Conservation (phyloP, 768 basidiomycete species). For the Lentinus brumalis region DNA sequence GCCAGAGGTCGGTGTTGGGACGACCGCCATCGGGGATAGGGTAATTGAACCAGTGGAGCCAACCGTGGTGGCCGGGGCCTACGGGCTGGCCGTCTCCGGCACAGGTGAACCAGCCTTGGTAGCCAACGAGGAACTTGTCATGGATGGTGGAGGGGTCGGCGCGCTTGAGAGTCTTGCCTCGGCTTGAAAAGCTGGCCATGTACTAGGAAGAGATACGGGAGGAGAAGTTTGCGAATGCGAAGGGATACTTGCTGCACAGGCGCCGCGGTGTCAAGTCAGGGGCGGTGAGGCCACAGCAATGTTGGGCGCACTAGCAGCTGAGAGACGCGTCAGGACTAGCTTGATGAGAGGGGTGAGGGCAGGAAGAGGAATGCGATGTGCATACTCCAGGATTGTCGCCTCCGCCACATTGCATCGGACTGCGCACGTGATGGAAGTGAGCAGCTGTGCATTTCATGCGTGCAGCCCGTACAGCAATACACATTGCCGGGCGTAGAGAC, state of each 20-base stretch:
- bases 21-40: slow-evolving; percentile 70
- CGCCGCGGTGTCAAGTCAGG: background rate
- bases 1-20: slow-evolving; percentile 79
- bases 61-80: slow-evolving; percentile 76
- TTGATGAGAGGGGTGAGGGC: background rate
- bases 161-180: slow-evolving; percentile 35
- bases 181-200: slow-evolving; percentile 8
- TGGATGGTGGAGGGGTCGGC: slow-evolving; percentile 75
- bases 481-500: background rate
- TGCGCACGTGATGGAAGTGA: background rate
- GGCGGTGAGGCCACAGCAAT: background rate
- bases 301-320: background rate
- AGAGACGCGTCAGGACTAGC: background rate
- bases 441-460: background rate
- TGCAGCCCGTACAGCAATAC: background rate
- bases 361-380: background rate
- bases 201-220: background rate
- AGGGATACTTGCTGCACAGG: background rate
- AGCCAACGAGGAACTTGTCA: slow-evolving; percentile 82
- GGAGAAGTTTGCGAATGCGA: background rate
- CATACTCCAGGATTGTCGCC: background rate
- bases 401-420: background rate
- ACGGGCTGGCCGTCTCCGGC: slow-evolving; percentile 40
- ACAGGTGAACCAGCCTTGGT: slow-evolving; percentile 79
- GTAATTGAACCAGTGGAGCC: slow-evolving; percentile 83